These are phyloP conservation scores for Blastobotrys capitulatus DNA, from an alignment of 1,139 yeast species.

Conservation along the genomic window DNA sequence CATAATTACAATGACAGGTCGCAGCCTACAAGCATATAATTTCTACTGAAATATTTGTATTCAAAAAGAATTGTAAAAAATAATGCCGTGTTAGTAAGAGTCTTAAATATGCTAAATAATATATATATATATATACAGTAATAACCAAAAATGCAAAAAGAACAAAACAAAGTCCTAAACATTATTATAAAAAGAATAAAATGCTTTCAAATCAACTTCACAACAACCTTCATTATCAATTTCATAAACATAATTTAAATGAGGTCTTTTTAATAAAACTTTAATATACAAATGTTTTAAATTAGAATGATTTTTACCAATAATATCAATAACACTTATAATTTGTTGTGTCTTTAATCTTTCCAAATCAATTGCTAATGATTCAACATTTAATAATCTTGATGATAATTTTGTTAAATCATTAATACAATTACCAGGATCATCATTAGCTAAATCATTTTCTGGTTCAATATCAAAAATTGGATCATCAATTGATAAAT, in stretches of 20 bases:
- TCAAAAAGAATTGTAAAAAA: too few relatives aligned
- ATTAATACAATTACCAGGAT: not conserved
- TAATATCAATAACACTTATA: not conserved
- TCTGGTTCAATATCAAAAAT: constrained; percentile 4
- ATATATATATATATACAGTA: too few relatives aligned
- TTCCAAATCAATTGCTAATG: constrained; percentile 4
- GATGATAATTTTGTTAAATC: not conserved
- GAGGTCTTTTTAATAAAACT: constrained; percentile 2
- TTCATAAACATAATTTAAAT: not conserved
- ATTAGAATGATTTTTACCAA: not conserved
- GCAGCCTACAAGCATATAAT: too few relatives aligned
- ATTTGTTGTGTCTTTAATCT: constrained; percentile 2
- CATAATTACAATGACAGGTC: too few relatives aligned
- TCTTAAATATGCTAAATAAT: too few relatives aligned
- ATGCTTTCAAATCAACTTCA: not conserved
- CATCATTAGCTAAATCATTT: constrained; percentile 3
- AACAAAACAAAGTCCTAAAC: not conserved
- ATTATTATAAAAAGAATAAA: not conserved
- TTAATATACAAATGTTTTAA: not conserved
- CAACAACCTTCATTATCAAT: not conserved
- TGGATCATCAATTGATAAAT: constrained; percentile 6
- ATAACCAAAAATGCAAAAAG: not conserved
- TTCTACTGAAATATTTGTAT: too few relatives aligned
- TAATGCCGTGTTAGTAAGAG: too few relatives aligned
- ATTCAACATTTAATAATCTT: not conserved